These are phyloP conservation scores for Thelephora aurantiotincta DNA, from an alignment of 768 basidiomycete species.

Conservation along the genomic window DNA sequence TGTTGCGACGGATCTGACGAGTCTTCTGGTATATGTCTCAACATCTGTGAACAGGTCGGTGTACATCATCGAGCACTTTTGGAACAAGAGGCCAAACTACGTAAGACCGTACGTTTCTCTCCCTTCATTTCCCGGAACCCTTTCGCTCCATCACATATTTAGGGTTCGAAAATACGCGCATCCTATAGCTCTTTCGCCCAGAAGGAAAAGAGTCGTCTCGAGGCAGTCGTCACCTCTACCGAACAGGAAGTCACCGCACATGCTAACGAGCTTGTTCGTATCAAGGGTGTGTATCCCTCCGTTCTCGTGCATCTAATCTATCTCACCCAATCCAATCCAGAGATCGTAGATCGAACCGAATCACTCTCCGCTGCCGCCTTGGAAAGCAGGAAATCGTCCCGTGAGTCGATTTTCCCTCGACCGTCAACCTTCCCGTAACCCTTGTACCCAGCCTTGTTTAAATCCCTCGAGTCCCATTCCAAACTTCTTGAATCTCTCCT, in stretches of 20 bases:
- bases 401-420: slow-evolving; percentile 29
- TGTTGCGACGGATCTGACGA: slow-evolving; percentile 98
- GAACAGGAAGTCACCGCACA: slow-evolving; percentile 43
- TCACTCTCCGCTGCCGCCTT: slow-evolving; percentile 66
- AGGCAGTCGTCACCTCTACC: slow-evolving; percentile 41
- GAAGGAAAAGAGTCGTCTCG: slow-evolving; percentile 79
- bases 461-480: slow-evolving; percentile 57
- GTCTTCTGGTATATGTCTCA: slow-evolving; percentile 59
- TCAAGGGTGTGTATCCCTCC: slow-evolving; percentile 36
- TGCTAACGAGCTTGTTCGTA: slow-evolving; percentile 58
- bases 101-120: slow-evolving; percentile 50
- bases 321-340: slow-evolving; percentile 22
- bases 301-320: too few relatives aligned
- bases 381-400: slow-evolving; percentile 76
- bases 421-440: not conserved
- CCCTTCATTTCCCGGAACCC: not conserved
- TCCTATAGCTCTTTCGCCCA: slow-evolving; percentile 79
- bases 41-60: slow-evolving; percentile 67
- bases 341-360: slow-evolving; percentile 66
- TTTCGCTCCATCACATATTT: not conserved
- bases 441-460: slow-evolving; percentile 57
- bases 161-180: slow-evolving; percentile 88
- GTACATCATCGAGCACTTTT: slow-evolving; percentile 48
- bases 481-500: slow-evolving; percentile 66
- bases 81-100: slow-evolving; percentile 65